phyloP scores from a whole-genome alignment of 2,329 filamentous ascomycete genomes.

The Fusarium haematococcum region DNA sequence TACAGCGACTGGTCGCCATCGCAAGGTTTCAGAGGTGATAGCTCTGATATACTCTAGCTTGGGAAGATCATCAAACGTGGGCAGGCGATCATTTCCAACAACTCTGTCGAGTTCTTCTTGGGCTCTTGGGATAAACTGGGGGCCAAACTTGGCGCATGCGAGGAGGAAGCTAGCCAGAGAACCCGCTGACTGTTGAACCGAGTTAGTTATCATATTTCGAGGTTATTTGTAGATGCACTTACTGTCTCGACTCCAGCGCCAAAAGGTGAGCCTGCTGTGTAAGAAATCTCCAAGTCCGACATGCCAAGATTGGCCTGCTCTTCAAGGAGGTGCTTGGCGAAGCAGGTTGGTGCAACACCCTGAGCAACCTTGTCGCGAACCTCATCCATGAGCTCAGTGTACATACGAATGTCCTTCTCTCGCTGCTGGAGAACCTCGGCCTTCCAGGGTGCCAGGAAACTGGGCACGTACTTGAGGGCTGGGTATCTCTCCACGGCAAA shows the following conservation, averaged over 20 bases:
- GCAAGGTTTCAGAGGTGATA: slow-evolving; percentile 53
- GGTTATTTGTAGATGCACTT: not conserved
- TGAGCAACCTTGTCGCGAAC: slow-evolving; percentile 49
- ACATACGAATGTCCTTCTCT: slow-evolving; percentile 52
- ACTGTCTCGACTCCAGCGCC: slow-evolving; percentile 59
- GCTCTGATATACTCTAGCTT: slow-evolving; percentile 51
- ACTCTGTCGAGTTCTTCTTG: slow-evolving; percentile 55
- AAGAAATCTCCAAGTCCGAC: slow-evolving; percentile 57
- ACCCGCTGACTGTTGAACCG: slow-evolving; percentile 52
- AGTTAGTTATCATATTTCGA: not conserved
- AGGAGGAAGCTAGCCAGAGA: slow-evolving; percentile 63
- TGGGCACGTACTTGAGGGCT: slow-evolving; percentile 52
- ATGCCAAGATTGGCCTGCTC: slow-evolving; percentile 56
- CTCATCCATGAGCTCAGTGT: slow-evolving; percentile 55
- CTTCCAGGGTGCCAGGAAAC: slow-evolving; percentile 55
- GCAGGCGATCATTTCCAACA: slow-evolving; percentile 51
- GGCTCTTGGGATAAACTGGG: slow-evolving; percentile 58
- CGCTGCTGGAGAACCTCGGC: slow-evolving; percentile 51
- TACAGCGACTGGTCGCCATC: slow-evolving; percentile 57
- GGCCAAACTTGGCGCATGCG: slow-evolving; percentile 63
- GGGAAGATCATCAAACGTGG: slow-evolving; percentile 52
- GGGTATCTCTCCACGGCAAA: slow-evolving; percentile 57
- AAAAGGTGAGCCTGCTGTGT: slow-evolving; percentile 58
- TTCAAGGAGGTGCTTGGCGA: slow-evolving; percentile 56
- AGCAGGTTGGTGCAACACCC: slow-evolving; percentile 53